These are phyloP conservation scores for Zopfochytrium polystomum DNA, from an alignment of 371 early-diverging fungal genomes.

Conservation along the genomic window DNA sequence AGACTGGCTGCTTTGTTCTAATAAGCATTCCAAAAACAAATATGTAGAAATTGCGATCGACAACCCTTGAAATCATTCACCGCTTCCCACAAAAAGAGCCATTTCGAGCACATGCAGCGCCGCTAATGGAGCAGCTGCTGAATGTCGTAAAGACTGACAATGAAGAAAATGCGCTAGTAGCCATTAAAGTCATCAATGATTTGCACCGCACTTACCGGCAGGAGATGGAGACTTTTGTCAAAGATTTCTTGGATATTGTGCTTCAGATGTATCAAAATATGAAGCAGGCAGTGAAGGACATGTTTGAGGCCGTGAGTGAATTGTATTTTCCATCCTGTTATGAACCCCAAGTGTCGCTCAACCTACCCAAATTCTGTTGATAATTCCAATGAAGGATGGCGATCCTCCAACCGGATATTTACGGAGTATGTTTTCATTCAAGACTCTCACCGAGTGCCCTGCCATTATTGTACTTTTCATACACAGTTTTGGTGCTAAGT, in stretches of 20 bases:
- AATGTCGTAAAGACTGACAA: slow-evolving; percentile 82
- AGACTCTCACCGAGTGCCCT: slow-evolving; percentile 95
- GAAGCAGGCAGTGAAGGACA: slow-evolving; percentile 75
- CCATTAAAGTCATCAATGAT: slow-evolving; percentile 91
- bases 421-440: slow-evolving; percentile 60
- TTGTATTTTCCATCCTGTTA: background rate
- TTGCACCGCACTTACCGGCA: slow-evolving; percentile 80
- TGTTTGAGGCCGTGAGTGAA: slow-evolving; percentile 59
- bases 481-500: slow-evolving; percentile 82
- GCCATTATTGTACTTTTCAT: slow-evolving; percentile 95
- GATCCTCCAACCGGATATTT: too few relatives aligned
- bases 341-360: too few relatives aligned
- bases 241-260: slow-evolving; percentile 87
- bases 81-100: slow-evolving; percentile 85
- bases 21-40: background rate
- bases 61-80: slow-evolving; percentile 89
- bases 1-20: background rate
- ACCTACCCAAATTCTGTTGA: too few relatives aligned
- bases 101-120: slow-evolving; percentile 55
- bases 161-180: slow-evolving; percentile 93
- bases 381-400: too few relatives aligned
- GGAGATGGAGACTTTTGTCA: slow-evolving; percentile 78
- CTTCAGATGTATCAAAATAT: slow-evolving; percentile 88
- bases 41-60: slow-evolving; percentile 79
- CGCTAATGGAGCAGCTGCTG: slow-evolving; percentile 66